Percentiles rank a stretch among this genome's conserved stretches.
Evolutionary conservation across 2,329 filamentous ascomycete species (phyloP).

Genomic region (Clathrospora elynae): DNA sequence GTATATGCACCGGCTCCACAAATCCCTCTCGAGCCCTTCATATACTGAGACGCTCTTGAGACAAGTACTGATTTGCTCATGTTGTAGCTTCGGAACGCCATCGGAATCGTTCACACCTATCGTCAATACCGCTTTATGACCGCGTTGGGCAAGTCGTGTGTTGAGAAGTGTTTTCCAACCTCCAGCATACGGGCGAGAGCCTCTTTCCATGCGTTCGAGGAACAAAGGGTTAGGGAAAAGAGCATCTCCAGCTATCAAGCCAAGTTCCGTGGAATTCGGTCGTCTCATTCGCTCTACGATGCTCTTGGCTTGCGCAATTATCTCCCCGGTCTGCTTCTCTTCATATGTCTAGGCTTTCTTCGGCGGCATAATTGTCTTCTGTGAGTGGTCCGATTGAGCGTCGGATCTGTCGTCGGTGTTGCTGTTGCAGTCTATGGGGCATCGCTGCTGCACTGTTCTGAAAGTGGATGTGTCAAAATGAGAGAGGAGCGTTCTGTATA

Average conservation of each 20-base stretch:
- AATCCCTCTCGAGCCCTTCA: not conserved
- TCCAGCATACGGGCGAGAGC: no score
- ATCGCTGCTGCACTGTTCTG: no score
- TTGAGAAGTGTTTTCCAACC: no score
- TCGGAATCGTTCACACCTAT: no score
- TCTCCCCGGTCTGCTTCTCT: not conserved
- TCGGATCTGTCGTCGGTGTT: no score
- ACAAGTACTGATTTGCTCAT: not conserved
- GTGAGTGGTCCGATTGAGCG: no score
- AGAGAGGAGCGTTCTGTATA: no score
- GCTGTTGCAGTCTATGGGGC: no score
- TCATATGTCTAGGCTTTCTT: not conserved
- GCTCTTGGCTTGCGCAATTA: not conserved
- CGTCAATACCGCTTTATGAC: no score
- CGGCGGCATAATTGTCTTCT: not conserved
- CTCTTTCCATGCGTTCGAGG: not conserved
- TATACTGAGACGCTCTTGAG: not conserved
- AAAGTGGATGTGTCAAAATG: no score
- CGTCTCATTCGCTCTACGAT: not conserved
- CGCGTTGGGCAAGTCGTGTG: no score
- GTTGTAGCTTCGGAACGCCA: not conserved
- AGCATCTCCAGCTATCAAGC: not conserved
- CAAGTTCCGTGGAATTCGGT: not conserved
- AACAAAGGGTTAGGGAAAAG: not conserved
- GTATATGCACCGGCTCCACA: not conserved